Evolutionary conservation across 257 asterid species (phyloP).

Genomic region (Handroanthus guayacan): DNA sequence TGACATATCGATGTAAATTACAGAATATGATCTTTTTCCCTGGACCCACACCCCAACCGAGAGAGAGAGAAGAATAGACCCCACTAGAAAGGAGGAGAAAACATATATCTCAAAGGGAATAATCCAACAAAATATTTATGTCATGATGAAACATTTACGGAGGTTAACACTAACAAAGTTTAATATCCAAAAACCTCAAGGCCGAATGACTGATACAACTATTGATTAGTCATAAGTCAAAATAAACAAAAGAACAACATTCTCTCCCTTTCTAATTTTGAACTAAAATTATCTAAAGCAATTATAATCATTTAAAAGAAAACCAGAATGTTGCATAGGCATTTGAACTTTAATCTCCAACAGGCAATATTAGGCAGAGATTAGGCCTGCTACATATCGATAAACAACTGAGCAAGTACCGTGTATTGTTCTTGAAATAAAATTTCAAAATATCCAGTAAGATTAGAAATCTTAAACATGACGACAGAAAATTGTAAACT

Average conservation of each 20-base stretch:
- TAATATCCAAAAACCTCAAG: neutral
- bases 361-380: slow-evolving; percentile 10
- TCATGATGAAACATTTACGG: slow-evolving; percentile 16
- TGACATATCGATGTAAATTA: slow-evolving; percentile 27
- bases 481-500: slow-evolving; percentile 25
- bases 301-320: slow-evolving; percentile 12
- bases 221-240: slow-evolving; percentile 5
- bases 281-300: slow-evolving; percentile 13
- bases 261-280: slow-evolving; percentile 13
- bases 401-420: slow-evolving; percentile 20
- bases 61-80: too few species aligned
- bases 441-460: slow-evolving; percentile 17
- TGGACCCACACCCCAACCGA: neutral
- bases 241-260: neutral
- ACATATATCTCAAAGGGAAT: neutral
- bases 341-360: slow-evolving; percentile 21
- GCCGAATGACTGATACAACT: slow-evolving; percentile 5
- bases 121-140: slow-evolving; percentile 3
- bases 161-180: slow-evolving; percentile 14
- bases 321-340: slow-evolving; percentile 14
- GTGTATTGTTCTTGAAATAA: slow-evolving; percentile 14
- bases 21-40: slow-evolving; percentile 23
- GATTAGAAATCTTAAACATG: slow-evolving; percentile 17
- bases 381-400: neutral
- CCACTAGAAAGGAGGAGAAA: neutral